Conservation (phyloP, 768 basidiomycete genomes). For the Pisolithus orientalis region DNA sequence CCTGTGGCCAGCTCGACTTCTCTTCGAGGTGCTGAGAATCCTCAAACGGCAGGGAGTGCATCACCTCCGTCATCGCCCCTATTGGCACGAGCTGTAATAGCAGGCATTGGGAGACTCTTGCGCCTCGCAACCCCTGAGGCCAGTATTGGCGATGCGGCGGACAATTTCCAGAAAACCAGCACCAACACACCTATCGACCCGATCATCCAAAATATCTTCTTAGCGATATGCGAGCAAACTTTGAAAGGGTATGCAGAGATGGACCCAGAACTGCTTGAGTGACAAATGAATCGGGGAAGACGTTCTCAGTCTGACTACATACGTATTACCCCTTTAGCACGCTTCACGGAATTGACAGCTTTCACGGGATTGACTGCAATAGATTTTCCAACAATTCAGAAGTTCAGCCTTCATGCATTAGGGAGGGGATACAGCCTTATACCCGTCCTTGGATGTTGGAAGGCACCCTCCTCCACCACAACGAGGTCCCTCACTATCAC, state of each 20-base stretch:
- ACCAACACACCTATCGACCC: slow-evolving; percentile 9
- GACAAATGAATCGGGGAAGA: not conserved
- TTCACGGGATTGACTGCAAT: too few relatives aligned
- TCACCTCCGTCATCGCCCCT: not conserved
- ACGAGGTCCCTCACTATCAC: too few relatives aligned
- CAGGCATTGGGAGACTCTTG: slow-evolving; percentile 19
- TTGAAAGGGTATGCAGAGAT: slow-evolving; percentile 3
- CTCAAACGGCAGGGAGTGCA: not conserved
- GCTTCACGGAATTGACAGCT: too few relatives aligned
- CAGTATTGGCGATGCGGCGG: not conserved
- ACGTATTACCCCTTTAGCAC: too few relatives aligned
- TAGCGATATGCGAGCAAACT: slow-evolving; percentile 24
- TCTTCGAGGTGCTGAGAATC: not conserved
- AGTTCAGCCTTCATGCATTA: too few relatives aligned
- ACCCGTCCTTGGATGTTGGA: too few relatives aligned
- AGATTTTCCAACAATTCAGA: too few relatives aligned
- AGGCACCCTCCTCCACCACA: too few relatives aligned
- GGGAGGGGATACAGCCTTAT: too few relatives aligned
- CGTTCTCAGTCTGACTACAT: too few relatives aligned
- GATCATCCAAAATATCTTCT: slow-evolving; percentile 20
- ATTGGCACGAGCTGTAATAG: slow-evolving; percentile 14
- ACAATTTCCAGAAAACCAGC: not conserved
- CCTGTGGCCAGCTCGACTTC: not conserved
- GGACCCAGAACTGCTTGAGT: not conserved
- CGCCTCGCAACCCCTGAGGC: not conserved